These are phyloP conservation scores for Pseudocercospora fijiensis DNA, from an alignment of 2,329 filamentous ascomycete genomes.

Conservation along the genomic window DNA sequence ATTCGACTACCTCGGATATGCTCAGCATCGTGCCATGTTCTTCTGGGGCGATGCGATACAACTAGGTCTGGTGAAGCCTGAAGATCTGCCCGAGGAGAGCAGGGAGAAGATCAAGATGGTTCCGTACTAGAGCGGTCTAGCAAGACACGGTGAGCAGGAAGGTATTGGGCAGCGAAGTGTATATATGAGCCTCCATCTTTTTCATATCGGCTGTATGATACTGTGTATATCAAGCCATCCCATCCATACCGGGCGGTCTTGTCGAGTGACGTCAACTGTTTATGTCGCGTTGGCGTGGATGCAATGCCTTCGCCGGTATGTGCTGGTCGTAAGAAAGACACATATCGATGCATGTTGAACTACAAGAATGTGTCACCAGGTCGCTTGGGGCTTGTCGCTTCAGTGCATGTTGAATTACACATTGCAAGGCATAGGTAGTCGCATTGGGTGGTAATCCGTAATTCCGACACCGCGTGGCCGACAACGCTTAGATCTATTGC, in stretches of 20 bases:
- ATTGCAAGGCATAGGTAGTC: background rate
- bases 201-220: background rate
- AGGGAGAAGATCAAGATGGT: slow-evolving; percentile 66
- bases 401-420: slow-evolving; percentile 7
- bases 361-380: slow-evolving; percentile 2
- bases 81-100: slow-evolving; percentile 73
- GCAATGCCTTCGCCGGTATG: background rate
- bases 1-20: slow-evolving; percentile 91
- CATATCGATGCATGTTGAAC: background rate
- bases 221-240: background rate
- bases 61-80: slow-evolving; percentile 69
- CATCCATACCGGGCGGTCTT: background rate
- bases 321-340: background rate
- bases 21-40: slow-evolving; percentile 85
- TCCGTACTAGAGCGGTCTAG: slow-evolving; percentile 52
- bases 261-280: background rate
- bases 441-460: background rate
- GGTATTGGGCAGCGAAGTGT: background rate
- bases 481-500: too few relatives aligned
- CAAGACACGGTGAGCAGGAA: background rate
- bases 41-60: slow-evolving; percentile 89
- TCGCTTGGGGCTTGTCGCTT: background rate
- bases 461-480: too few relatives aligned
- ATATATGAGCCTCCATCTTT: background rate
- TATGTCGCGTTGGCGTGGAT: background rate